These are phyloP conservation scores for Porogramme epimiltina DNA, from an alignment of 1,284 basidiomycete species.

Conservation along the genomic window DNA sequence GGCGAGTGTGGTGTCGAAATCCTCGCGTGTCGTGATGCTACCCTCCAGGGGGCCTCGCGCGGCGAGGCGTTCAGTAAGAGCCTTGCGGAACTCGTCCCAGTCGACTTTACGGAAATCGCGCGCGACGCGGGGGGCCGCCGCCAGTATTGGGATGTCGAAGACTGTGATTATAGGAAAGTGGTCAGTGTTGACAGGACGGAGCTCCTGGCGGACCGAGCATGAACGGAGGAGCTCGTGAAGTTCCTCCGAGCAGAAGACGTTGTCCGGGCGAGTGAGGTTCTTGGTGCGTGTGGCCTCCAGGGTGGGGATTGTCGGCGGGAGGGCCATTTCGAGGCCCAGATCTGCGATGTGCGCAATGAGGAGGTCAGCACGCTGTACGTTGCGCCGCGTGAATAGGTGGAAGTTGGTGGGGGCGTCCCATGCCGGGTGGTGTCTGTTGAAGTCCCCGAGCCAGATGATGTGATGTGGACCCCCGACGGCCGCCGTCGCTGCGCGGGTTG, in stretches of 20 bases:
- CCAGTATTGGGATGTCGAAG: conserved; percentile 4
- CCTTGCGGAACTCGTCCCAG: conserved; percentile 25
- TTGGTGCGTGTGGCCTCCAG: conserved; percentile 26
- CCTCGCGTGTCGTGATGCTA: background rate
- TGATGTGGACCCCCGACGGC: conserved; percentile 5
- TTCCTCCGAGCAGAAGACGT: conserved; percentile 31
- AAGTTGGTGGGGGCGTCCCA: conserved; percentile 44
- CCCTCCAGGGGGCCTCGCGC: background rate
- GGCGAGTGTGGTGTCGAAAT: conserved; percentile 12
- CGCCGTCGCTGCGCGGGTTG: background rate
- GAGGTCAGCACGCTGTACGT: conserved; percentile 17
- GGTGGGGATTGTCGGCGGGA: conserved; percentile 33
- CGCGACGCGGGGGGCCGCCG: background rate
- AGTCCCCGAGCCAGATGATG: conserved; percentile 47
- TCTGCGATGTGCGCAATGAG: conserved; percentile 24
- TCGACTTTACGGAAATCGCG: conserved; percentile 28
- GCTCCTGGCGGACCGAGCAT: conserved; percentile 18
- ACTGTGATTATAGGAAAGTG: conserved; percentile 29
- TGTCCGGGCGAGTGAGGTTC: conserved; percentile 36
- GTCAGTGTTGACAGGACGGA: conserved; percentile 25
- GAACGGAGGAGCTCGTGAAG: conserved; percentile 18
- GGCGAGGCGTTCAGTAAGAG: too few relatives aligned
- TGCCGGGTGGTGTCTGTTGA: conserved; percentile 50
- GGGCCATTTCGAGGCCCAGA: conserved; percentile 27
- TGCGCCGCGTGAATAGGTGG: conserved; percentile 36